Evolutionary conservation across 2,329 filamentous ascomycete genomes (phyloP), one percentile per base, ranked within the genome.

Genomic region (Graphilbum fragrans): DNA sequence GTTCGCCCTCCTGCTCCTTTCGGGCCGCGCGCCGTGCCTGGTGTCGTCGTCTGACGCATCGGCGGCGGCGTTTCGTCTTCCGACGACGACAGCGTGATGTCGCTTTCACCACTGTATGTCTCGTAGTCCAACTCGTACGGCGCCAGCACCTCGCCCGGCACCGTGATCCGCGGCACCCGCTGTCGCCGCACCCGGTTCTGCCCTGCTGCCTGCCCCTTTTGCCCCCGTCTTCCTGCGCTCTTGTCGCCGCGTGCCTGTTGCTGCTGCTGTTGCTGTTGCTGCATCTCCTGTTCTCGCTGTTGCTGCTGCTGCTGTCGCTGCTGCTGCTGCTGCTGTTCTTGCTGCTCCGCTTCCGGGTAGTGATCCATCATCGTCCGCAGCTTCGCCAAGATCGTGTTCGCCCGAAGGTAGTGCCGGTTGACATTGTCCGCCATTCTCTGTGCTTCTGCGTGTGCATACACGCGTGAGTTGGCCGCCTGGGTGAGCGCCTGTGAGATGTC

Each of bases 61-160:
- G 31, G 55, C 14, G 58, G 53, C 3, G 59, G 57, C 3, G 62
- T 58, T 20, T 59, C 55, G 17, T 69, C 63, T 5, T 64, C 47
- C 3, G 45, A 48, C 12, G 49, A 42, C 8, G 47, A 39, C 21
- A 45, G 49, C 34, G 46, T 51, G 7, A 46, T n/a, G 18, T 73
- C 71, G 49, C 64, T 70, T 14, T 67, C 66, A 19, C 69, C 71
- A 37, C 62, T 72, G 44, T 69, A 74, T 1, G 67, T 64, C 39
- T 78, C 74, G 53, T 77, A 78, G 44, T 78, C 74, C 20, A 80
- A 58, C 42, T 81, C 77, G 51, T 79, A 80, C 0, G 77, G 77
- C 2, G 77, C 75, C 37, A 80, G 62, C 9, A 81, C 77, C 53
- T 81, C 76, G 35, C 77, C 77, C 2, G 77, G 77, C 11, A 81